Conservation (phyloP, 2,329 filamentous ascomycete species). For the Dryadomyces sulphureus region DNA sequence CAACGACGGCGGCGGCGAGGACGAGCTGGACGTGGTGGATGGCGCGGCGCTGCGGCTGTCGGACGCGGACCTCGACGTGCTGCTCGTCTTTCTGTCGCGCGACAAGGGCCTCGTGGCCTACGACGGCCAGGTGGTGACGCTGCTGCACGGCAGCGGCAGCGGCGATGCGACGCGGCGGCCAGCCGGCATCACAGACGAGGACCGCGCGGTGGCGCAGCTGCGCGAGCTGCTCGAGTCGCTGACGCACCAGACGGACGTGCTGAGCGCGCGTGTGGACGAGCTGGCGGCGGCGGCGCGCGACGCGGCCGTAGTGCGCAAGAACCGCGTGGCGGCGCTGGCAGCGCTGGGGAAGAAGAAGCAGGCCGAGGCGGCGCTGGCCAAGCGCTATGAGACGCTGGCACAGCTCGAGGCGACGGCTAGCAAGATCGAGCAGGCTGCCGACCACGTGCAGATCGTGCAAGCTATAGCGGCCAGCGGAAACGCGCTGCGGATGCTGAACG, state of each 20-base stretch:
- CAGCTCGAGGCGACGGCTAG: slow-evolving; percentile 73
- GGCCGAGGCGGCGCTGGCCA: slow-evolving; percentile 57
- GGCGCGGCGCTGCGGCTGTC: slow-evolving; percentile 33
- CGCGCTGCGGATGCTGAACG: slow-evolving; percentile 59
- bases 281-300: slow-evolving; percentile 51
- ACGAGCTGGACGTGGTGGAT: background rate
- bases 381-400: slow-evolving; percentile 55
- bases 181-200: slow-evolving; percentile 56
- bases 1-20: background rate
- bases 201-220: slow-evolving; percentile 69
- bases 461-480: slow-evolving; percentile 68
- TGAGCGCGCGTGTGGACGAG: slow-evolving; percentile 51
- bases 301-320: slow-evolving; percentile 53
- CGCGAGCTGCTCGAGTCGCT: slow-evolving; percentile 66
- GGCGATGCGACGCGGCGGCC: slow-evolving; percentile 45
- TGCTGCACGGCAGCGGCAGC: slow-evolving; percentile 6
- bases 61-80: slow-evolving; percentile 49
- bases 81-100: slow-evolving; percentile 55
- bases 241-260: slow-evolving; percentile 52
- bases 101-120: slow-evolving; percentile 46
- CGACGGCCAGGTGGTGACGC: slow-evolving; percentile 49
- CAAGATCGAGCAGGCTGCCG: slow-evolving; percentile 74
- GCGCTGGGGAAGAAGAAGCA: slow-evolving; percentile 73
- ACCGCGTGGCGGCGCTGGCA: slow-evolving; percentile 59
- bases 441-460: slow-evolving; percentile 69